phyloP scores from a whole-genome alignment of 2,329 filamentous ascomycete genomes.

The Trichophyton benhamiae region DNA sequence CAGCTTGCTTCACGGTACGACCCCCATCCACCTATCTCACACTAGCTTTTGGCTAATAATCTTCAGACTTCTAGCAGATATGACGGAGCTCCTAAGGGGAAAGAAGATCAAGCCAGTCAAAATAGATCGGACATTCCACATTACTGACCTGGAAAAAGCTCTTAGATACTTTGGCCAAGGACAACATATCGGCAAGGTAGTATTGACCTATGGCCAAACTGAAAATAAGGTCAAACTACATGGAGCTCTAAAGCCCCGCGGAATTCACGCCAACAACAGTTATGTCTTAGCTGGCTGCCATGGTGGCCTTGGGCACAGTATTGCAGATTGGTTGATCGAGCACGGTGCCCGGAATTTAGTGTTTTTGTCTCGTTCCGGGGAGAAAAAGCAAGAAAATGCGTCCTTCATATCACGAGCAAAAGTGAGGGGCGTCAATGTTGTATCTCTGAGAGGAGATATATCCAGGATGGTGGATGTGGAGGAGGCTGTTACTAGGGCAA shows the following conservation, averaged over 20 bases:
- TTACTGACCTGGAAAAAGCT: not conserved
- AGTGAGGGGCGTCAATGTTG: not conserved
- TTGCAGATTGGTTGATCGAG: slow-evolving; percentile 16
- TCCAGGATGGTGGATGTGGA: not conserved
- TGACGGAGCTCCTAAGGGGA: not conserved
- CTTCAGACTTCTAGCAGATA: not conserved
- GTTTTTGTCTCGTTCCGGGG: slow-evolving; percentile 20
- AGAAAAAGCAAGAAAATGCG: not conserved
- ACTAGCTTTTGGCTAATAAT: not conserved
- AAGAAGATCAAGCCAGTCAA: not conserved
- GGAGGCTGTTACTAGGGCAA: not conserved
- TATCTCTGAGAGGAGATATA: not conserved
- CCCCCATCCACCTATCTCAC: not conserved
- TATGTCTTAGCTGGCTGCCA: slow-evolving; percentile 18
- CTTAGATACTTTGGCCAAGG: not conserved
- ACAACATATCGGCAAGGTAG: not conserved
- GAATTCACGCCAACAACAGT: slow-evolving; percentile 3
- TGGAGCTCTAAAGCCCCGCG: not conserved
- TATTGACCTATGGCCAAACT: not conserved
- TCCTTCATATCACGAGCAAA: not conserved
- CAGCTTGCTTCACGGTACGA: not conserved
- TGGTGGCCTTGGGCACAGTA: slow-evolving; percentile 18
- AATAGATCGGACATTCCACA: not conserved
- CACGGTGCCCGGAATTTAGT: slow-evolving; percentile 20
- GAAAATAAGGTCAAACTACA: not conserved